Evolutionary conservation across 768 basidiomycete genomes (phyloP).

Genomic region (Mycena latifolia): DNA sequence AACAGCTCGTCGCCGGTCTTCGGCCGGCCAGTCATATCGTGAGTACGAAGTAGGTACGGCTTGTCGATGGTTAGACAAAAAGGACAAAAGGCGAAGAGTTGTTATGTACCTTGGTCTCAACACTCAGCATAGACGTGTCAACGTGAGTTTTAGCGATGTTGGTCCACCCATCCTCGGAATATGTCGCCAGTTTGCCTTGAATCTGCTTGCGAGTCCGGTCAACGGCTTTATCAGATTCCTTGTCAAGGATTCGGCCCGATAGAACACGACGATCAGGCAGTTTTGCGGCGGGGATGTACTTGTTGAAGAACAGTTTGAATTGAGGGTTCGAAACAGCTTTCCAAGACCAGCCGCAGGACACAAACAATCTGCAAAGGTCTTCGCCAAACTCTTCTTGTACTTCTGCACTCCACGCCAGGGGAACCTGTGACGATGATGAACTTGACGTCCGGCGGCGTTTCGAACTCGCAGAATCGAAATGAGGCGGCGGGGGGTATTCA

Average conservation of each 20-base stretch:
- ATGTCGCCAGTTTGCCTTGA: constrained; percentile 36
- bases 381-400: neutral
- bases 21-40: constrained; percentile 37
- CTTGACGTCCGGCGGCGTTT: no score
- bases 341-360: constrained; percentile 29
- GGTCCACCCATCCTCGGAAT: constrained; percentile 47
- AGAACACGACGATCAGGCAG: constrained; percentile 33
- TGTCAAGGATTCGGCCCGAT: constrained; percentile 36
- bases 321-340: constrained; percentile 40
- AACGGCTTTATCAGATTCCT: constrained; percentile 32
- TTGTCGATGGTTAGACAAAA: constrained; percentile 25
- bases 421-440: no score
- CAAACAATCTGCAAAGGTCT: neutral
- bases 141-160: constrained; percentile 42
- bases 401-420: neutral
- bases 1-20: constrained; percentile 44
- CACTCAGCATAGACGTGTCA: constrained; percentile 41
- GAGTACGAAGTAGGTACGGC: constrained; percentile 37
- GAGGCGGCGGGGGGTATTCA: neutral
- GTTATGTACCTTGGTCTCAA: constrained; percentile 38
- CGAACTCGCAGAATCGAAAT: neutral
- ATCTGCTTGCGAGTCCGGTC: constrained; percentile 11
- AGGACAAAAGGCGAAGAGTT: no score
- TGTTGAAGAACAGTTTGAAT: constrained; percentile 36
- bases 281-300: constrained; percentile 37